These are phyloP conservation scores for Funneliformis caledonium DNA, from an alignment of 371 early-diverging fungal species.

Conservation along the genomic window DNA sequence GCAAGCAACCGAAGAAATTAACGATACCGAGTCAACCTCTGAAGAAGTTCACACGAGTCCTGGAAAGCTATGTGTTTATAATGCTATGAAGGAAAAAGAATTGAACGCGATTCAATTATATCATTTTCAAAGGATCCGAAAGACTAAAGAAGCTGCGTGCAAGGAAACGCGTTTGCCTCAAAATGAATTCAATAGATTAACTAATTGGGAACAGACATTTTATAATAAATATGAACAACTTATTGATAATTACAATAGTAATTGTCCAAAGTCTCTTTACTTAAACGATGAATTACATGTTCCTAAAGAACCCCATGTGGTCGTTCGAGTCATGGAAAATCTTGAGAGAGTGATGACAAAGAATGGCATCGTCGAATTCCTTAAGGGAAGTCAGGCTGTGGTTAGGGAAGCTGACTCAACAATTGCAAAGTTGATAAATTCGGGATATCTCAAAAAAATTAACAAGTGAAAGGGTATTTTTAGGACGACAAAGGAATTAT, in stretches of 20 bases:
- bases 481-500: neutral
- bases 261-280: neutral
- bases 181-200: neutral
- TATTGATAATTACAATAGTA: neutral
- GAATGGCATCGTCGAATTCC: constrained; percentile 14
- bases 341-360: neutral
- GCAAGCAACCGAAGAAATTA: neutral
- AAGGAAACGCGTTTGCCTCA: neutral
- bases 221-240: neutral
- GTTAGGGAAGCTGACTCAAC: constrained; percentile 14
- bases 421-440: constrained; percentile 12
- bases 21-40: neutral
- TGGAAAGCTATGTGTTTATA: neutral
- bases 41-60: neutral
- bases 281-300: neutral
- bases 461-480: neutral
- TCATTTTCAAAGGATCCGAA: neutral
- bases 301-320: neutral
- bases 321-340: neutral
- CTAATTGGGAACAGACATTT: neutral
- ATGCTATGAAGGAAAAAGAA: neutral
- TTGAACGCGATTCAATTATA: neutral
- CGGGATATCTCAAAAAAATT: constrained; percentile 4
- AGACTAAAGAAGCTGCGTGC: neutral
- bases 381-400: neutral